Evolutionary conservation across 768 basidiomycete genomes (phyloP), one percentile per base, ranked within the genome.

Genomic region (Symmetrospora coprosmae): DNA sequence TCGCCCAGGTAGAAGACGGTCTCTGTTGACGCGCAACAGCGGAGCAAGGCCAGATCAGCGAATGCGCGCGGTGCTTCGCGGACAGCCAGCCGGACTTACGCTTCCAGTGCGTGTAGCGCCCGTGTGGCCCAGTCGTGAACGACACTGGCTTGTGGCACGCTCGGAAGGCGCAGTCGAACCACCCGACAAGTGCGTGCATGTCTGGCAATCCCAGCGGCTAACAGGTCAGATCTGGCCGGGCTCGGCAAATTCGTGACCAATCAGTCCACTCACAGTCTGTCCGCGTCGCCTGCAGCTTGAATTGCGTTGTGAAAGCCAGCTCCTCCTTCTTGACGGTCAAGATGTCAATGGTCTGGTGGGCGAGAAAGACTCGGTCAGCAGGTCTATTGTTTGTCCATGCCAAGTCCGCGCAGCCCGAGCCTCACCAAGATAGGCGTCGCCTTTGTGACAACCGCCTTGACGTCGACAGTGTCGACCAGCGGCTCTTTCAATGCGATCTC

Each of bases 121-220:
- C 87, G 68, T 97, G 94, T 14, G 94, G 94, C 13, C 94, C 94
- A 13, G 94, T 99, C 45, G 89, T 92, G 75, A 99, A 99, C 69
- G 82, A 81, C 64, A 91, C 83, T 71, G 86, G 87, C 74, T 89
- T 94, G 78, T 97, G 94, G 58, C 88, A 89, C 72, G 85, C 89
- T 60, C 86, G 84, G 76, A 99, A 99, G 39, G 82, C 79, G 70
- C 92, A 85, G 72, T 99, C 94, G 75, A 99, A 99, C 94, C 94
- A 99, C 33, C 89, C 90, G 49, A 99, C 82, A 82, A 96, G 94
- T 23, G 94, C 94, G 71, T 99, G 94, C 27, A 89, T 78, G 71
- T 91, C 91, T 97, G 67, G 2, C n/a, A n/a, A n/a, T n/a, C n/a
- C n/a, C n/a, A 41, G 34, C 11, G 45, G 11, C 25, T 11, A 37